These are phyloP conservation scores for Trichoderma aggressivum DNA, from an alignment of 2,329 filamentous ascomycete species.

Conservation along the genomic window DNA sequence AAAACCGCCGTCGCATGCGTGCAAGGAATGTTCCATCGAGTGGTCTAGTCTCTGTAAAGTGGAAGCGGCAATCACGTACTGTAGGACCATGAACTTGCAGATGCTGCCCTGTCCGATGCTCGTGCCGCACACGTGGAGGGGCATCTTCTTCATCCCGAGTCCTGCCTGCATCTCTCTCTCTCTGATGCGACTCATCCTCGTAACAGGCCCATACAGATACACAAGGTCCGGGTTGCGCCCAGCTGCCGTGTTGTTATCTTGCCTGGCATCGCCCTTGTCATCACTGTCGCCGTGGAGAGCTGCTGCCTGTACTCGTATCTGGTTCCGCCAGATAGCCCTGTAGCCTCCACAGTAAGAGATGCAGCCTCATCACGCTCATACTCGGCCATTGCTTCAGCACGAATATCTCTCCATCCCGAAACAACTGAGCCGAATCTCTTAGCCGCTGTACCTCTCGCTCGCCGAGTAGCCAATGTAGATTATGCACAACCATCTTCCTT, in stretches of 20 bases:
- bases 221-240: background rate
- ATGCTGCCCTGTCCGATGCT: background rate
- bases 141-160: background rate
- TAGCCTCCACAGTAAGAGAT: constrained; percentile 55
- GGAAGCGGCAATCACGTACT: background rate
- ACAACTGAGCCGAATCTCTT: constrained; percentile 31
- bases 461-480: constrained; percentile 51
- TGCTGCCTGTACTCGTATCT: background rate
- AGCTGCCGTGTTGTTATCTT: background rate
- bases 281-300: background rate
- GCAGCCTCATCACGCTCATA: constrained; percentile 41
- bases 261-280: background rate
- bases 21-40: background rate
- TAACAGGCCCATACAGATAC: background rate
- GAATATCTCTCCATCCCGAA: constrained; percentile 39
- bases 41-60: background rate
- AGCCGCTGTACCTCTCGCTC: constrained; percentile 42
- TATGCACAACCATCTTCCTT: constrained; percentile 48
- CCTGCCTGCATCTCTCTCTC: background rate
- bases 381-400: constrained; percentile 41
- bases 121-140: background rate
- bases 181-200: background rate
- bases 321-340: constrained; percentile 48
- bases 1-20: background rate
- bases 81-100: background rate